Percentiles rank a stretch among this genome's conserved stretches.
Evolutionary conservation across 805 yeast species (phyloP).

Genomic region (Babjeviella inositovora): DNA sequence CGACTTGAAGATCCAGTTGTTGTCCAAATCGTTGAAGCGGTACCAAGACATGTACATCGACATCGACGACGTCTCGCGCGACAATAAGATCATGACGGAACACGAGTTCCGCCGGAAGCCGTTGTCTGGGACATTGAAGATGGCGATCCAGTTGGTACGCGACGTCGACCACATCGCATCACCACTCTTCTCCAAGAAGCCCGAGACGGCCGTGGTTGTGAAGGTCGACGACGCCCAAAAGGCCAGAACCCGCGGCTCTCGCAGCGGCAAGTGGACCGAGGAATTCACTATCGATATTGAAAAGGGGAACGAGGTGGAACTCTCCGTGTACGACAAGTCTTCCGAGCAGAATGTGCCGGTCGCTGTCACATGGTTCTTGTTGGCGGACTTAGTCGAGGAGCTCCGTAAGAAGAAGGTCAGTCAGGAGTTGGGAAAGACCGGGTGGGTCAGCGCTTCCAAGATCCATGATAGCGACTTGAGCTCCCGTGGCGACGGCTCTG

Average conservation of each 20-base stretch:
- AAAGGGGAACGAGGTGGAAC: constrained; percentile 83
- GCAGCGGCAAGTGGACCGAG: constrained; percentile 75
- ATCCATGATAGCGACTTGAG: constrained; percentile 7
- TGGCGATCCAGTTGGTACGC: constrained; percentile 62
- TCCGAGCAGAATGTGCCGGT: constrained; percentile 60
- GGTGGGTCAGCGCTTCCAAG: constrained; percentile 79
- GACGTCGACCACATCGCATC: constrained; percentile 90
- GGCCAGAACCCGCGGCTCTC: constrained; percentile 58
- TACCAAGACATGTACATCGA: constrained; percentile 80
- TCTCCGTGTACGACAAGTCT: constrained; percentile 69
- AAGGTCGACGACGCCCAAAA: constrained; percentile 82
- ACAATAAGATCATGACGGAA: constrained; percentile 48
- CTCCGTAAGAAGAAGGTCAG: constrained; percentile 80
- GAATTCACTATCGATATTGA: constrained; percentile 69
- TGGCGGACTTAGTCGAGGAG: constrained; percentile 89
- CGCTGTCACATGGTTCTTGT: constrained; percentile 80
- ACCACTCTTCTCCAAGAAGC: constrained; percentile 60
- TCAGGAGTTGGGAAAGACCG: constrained; percentile 51
- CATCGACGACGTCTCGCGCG: constrained; percentile 45
- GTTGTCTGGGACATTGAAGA: constrained; percentile 60
- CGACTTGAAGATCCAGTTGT: constrained; percentile 68
- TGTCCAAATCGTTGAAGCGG: constrained; percentile 71
- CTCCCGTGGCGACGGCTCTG: constrained; percentile 1
- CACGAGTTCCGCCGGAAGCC: constrained; percentile 72
- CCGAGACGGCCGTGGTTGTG: constrained; percentile 63